phyloP scores from a whole-genome alignment of 805 yeast species.

The Nakazawaea populi region DNA sequence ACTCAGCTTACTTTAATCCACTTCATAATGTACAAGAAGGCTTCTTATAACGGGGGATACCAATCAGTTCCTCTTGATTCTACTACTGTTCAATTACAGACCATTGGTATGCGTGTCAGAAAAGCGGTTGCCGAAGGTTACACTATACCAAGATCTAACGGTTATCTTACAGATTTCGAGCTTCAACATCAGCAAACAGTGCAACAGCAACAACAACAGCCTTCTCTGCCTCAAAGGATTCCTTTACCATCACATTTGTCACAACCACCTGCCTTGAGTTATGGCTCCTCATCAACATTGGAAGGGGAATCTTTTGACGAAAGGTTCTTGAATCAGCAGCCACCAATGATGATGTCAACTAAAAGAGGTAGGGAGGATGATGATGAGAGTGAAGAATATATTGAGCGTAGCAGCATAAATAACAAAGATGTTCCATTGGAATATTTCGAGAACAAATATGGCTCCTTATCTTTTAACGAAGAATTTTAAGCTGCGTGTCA shows the following conservation, averaged over 20 bases:
- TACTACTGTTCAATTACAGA: slow-evolving; percentile 36
- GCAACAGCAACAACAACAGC: slow-evolving; percentile 2
- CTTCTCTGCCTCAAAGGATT: slow-evolving; percentile 22
- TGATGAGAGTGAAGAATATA: neutral
- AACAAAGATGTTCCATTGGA: slow-evolving; percentile 12
- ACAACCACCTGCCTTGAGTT: slow-evolving; percentile 39
- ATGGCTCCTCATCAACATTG: slow-evolving; percentile 38
- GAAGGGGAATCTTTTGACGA: slow-evolving; percentile 9
- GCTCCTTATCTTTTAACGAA: slow-evolving; percentile 40
- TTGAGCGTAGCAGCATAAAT: slow-evolving; percentile 6
- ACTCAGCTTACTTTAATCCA: too few species aligned
- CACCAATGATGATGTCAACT: neutral
- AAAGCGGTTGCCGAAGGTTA: slow-evolving; percentile 64
- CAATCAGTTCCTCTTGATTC: slow-evolving; percentile 13
- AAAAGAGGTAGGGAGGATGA: slow-evolving; percentile 7
- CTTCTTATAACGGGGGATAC: neutral
- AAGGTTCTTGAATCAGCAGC: neutral
- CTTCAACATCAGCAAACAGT: slow-evolving; percentile 13
- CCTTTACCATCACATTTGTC: slow-evolving; percentile 35
- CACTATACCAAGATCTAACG: slow-evolving; percentile 13
- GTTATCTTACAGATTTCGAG: slow-evolving; percentile 13
- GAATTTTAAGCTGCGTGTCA: slow-evolving; percentile 30
- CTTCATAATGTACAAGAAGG: slow-evolving; percentile 6
- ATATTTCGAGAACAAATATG: slow-evolving; percentile 32
- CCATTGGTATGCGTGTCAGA: slow-evolving; percentile 68